Percentiles rank a stretch among this genome's conserved stretches.
phyloP scores from a whole-genome alignment of 2,329 filamentous ascomycete genomes.

The Fusarium longipes region DNA sequence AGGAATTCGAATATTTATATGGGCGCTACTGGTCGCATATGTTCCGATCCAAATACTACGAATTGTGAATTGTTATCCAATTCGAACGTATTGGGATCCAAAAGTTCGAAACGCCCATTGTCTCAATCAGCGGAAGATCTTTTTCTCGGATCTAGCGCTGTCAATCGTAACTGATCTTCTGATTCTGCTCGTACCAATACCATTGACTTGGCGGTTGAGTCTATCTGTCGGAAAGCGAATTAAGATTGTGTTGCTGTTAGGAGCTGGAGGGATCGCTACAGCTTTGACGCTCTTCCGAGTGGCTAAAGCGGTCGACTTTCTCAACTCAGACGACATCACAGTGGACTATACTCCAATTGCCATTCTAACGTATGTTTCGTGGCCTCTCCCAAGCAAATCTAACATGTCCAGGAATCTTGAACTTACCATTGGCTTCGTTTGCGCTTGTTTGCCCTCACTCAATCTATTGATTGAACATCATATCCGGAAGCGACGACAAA shows the following conservation, averaged over 20 bases:
- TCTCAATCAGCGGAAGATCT: conserved; percentile 50
- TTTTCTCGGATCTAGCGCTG: conserved; percentile 32
- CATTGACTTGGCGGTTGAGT: conserved; percentile 31
- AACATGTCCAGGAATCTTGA: conserved; percentile 22
- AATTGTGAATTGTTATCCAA: conserved; percentile 56
- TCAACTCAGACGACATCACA: conserved; percentile 36
- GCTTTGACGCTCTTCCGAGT: conserved; percentile 31
- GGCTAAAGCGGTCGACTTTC: conserved; percentile 18
- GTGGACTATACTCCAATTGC: conserved; percentile 33
- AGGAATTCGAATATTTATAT: conserved; percentile 32
- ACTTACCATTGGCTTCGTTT: conserved; percentile 40
- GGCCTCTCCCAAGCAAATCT: neutral
- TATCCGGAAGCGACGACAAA: conserved; percentile 21
- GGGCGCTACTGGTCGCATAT: conserved; percentile 31
- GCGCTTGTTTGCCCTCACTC: conserved; percentile 38
- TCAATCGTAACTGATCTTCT: conserved; percentile 38
- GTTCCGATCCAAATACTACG: conserved; percentile 51
- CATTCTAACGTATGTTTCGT: conserved; percentile 35
- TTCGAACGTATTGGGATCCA: conserved; percentile 55
- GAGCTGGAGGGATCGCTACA: conserved; percentile 40
- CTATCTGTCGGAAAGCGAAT: conserved; percentile 35
- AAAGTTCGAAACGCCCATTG: conserved; percentile 45
- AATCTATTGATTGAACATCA: conserved; percentile 35
- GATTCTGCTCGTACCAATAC: conserved; percentile 33
- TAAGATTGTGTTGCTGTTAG: conserved; percentile 37